phyloP scores from a whole-genome alignment of 805 yeast genomes.

The Candida multigemmis region DNA sequence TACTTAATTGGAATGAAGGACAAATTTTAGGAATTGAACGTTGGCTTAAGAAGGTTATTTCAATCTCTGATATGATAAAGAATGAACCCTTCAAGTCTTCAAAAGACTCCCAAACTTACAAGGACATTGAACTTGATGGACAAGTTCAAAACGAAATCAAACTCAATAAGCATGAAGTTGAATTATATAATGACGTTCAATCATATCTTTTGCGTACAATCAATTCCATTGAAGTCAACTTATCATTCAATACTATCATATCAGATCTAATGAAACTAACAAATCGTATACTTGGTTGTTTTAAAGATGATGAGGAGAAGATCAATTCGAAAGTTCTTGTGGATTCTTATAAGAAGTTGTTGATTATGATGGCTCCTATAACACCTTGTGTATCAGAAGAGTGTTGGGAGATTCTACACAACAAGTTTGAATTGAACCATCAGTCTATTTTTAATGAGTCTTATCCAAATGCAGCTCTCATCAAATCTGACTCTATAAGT shows the following conservation, averaged over 20 bases:
- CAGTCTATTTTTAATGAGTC: conserved; percentile 41
- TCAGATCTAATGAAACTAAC: conserved; percentile 88
- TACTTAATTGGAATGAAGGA: conserved; percentile 81
- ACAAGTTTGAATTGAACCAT: conserved; percentile 17
- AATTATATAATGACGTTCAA: conserved; percentile 51
- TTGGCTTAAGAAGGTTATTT: conserved; percentile 63
- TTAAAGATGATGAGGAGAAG: conserved; percentile 16
- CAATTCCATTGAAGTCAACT: conserved; percentile 46
- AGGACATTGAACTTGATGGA: conserved; percentile 11
- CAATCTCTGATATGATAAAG: conserved; percentile 13
- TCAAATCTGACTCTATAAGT: conserved; percentile 27
- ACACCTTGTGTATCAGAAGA: conserved; percentile 81
- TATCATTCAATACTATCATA: conserved; percentile 74
- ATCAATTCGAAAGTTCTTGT: conserved; percentile 34
- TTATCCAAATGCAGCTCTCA: conserved; percentile 55
- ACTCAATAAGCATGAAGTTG: conserved; percentile 37
- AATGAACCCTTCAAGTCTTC: too few species aligned
- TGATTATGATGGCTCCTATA: conserved; percentile 68
- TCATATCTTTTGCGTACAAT: conserved; percentile 40
- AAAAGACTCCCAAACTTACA: background rate
- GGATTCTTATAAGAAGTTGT: conserved; percentile 42
- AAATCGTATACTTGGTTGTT: conserved; percentile 31
- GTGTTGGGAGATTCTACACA: conserved; percentile 48
- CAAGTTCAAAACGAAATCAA: conserved; percentile 9
- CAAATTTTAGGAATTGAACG: conserved; percentile 83